Conservation (phyloP, 176 grass and related monocot genomes). For the Avena eriantha region DNA sequence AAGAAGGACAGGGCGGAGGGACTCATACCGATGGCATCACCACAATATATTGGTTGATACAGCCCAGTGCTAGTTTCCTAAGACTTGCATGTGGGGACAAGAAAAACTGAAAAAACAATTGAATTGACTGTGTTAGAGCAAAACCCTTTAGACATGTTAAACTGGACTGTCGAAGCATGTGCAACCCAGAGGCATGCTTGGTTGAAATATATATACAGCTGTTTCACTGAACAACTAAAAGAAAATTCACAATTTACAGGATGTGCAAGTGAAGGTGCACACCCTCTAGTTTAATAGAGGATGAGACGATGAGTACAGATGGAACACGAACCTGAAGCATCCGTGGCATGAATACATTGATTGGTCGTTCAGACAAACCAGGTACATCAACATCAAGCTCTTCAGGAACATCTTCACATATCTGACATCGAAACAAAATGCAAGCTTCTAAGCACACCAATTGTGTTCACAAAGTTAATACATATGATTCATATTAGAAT, state of each 20-base stretch:
- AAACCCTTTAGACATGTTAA: neutral
- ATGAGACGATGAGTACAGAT: neutral
- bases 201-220: slow-evolving; percentile 22
- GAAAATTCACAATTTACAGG: slow-evolving; percentile 25
- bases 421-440: slow-evolving; percentile 54
- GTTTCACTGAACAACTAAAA: neutral
- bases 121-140: slow-evolving; percentile 13
- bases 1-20: slow-evolving; percentile 20
- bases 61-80: slow-evolving; percentile 87
- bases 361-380: slow-evolving; percentile 87
- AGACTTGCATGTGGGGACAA: slow-evolving; percentile 82
- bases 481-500: neutral
- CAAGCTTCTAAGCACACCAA: slow-evolving; percentile 34
- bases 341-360: slow-evolving; percentile 92
- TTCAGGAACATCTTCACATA: slow-evolving; percentile 97
- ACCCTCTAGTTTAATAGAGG: neutral
- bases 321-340: slow-evolving; percentile 75
- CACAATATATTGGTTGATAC: slow-evolving; percentile 93
- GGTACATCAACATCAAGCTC: slow-evolving; percentile 91
- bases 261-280: slow-evolving; percentile 15
- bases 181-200: neutral
- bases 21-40: slow-evolving; percentile 83
- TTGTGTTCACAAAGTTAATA: slow-evolving; percentile 29
- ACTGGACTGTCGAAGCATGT: slow-evolving; percentile 17
- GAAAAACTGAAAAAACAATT: slow-evolving; percentile 66